Percentiles rank a stretch among this genome's conserved stretches.
phyloP scores from a whole-genome alignment of 1,139 yeast species.

The Pichia sp. region DNA sequence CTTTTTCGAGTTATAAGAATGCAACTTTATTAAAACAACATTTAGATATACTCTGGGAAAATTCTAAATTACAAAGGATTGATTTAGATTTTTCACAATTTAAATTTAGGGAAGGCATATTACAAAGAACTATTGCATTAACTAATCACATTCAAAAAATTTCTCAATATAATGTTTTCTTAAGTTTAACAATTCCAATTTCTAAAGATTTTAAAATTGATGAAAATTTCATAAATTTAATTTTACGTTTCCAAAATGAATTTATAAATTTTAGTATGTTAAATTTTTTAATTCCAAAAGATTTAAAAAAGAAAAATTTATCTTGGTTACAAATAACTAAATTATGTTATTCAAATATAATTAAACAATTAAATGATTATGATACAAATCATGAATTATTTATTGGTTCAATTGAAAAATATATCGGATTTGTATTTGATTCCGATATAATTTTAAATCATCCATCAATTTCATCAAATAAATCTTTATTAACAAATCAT shows the following conservation, averaged over 20 bases:
- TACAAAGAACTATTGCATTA: constrained; percentile 5
- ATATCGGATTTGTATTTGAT: constrained; percentile 14
- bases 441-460: constrained; percentile 9
- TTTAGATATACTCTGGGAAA: constrained; percentile 11
- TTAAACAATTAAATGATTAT: constrained; percentile 6
- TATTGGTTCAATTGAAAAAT: constrained; percentile 12
- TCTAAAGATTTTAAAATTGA: constrained; percentile 2
- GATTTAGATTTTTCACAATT: constrained; percentile 16
- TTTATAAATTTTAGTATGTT: constrained; percentile 13
- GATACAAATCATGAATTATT: constrained; percentile 8
- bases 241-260: constrained; percentile 8
- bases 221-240: constrained; percentile 5
- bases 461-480: too few species aligned
- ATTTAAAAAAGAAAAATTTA: constrained; percentile 8
- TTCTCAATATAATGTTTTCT: constrained; percentile 8
- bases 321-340: constrained; percentile 11
- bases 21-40: constrained; percentile 4
- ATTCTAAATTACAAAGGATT: constrained; percentile 10
- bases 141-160: constrained; percentile 13
- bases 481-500: too few species aligned
- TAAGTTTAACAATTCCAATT: constrained; percentile 11
- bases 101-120: constrained; percentile 3
- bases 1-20: constrained; percentile 6
- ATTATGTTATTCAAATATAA: neutral
- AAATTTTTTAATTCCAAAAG: constrained; percentile 11